These are phyloP conservation scores for Salix arbutifolia DNA, from an alignment of 345 rosid species.

Conservation along the genomic window DNA sequence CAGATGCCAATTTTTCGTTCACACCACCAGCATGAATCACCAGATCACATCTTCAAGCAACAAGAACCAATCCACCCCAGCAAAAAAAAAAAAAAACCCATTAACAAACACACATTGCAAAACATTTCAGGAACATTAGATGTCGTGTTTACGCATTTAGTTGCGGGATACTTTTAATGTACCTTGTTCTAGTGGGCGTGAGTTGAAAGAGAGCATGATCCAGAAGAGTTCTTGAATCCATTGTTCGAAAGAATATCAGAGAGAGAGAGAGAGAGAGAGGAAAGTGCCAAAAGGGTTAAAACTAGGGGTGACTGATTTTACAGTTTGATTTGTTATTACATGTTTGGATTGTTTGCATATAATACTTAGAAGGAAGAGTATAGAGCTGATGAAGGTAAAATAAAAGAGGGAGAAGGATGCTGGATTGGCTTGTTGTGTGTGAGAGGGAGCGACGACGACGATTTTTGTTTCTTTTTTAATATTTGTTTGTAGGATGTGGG, in stretches of 20 bases:
- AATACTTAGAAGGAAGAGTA: not conserved
- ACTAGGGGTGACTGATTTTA: not conserved
- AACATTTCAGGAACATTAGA: too few relatives aligned
- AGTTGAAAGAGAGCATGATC: slow-evolving; percentile 89
- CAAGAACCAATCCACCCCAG: not conserved
- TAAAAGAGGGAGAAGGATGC: not conserved
- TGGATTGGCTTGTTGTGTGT: not conserved
- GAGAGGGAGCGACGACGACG: not conserved
- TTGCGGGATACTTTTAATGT: not conserved
- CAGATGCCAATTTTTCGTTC: slow-evolving; percentile 86
- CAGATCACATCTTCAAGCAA: slow-evolving; percentile 71
- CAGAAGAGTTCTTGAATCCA: slow-evolving; percentile 81
- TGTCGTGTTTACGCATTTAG: not conserved
- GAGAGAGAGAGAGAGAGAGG: slow-evolving; percentile 16
- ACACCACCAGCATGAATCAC: slow-evolving; percentile 65
- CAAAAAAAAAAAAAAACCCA: not conserved
- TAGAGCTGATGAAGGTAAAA: not conserved
- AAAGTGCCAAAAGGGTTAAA: not conserved
- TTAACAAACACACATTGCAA: not conserved
- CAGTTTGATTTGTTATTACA: not conserved
- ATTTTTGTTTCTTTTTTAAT: too few relatives aligned
- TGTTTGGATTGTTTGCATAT: not conserved
- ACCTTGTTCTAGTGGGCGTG: slow-evolving; percentile 99
- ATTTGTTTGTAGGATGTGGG: not conserved
- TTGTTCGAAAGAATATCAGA: slow-evolving; percentile 19